Base-by-base conservation (phyloP, 108 stramenopile genomes). In the Halocafeteria seosinensis region DNA sequence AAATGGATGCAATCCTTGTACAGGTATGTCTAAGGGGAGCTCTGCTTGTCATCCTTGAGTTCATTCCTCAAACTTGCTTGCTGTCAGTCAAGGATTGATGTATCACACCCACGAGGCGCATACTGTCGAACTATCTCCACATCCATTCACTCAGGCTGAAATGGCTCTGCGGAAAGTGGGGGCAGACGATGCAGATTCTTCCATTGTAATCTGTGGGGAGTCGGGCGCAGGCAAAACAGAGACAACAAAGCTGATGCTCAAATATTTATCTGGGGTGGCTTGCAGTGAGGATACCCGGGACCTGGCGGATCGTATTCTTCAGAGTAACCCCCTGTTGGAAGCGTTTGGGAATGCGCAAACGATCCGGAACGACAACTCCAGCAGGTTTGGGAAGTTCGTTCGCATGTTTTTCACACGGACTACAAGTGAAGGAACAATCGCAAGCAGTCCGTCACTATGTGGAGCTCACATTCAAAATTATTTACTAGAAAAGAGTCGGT, bases 401-500 rank as follows among this genome's bases (percentile, higher is more conserved):
- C 55, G 26, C 29, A 34, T 75, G 4, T 24, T 55, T 71, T 70
- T 64, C 62, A 37, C 1, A 27, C 27, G 1, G 63, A 26, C 1
- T 3, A 28, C 17, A 26, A 25, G 8, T 13, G 57, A 11, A 35
- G 1, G 27, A 12, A 35, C 21, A 13, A 59, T 59, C 12, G 12
- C 3, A n/a, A 30, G 6, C 6, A n/a, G n/a, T n/a, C n/a, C n/a
- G n/a, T n/a, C n/a, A n/a, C n/a, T n/a, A n/a, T n/a, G n/a, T n/a
- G 73, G 73, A 3, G 68, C 63, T 21, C 37, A 37, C 27, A 77
- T 78, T 50, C 73, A 65, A n/a, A 76, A 72, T 51, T 82, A 78
- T 69, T 73, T 82, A 60, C 68, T 82, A 26, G 81, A 82, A 34
- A 82, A 80, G 62, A 62, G 70, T 31, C 37, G 81, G 35, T 57